Conservation (phyloP, 1,139 yeast species). For the Debaryomyces udenii region DNA sequence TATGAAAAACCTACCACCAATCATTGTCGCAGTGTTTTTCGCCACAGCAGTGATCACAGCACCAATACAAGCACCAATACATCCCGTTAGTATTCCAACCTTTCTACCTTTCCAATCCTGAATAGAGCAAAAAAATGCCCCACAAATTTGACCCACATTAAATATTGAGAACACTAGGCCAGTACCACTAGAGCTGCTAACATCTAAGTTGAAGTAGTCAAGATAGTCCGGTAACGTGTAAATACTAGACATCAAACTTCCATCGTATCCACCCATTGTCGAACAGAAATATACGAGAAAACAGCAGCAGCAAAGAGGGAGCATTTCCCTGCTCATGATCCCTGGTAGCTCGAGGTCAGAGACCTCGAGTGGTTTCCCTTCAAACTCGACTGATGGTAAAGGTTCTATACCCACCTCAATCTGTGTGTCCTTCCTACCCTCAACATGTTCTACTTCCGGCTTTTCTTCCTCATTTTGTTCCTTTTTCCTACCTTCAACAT, state of each 20-base stretch:
- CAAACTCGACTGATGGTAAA: conserved; percentile 2
- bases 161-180: conserved; percentile 25
- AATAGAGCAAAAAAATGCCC: conserved; percentile 22
- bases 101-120: conserved; percentile 25
- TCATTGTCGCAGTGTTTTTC: conserved; percentile 19
- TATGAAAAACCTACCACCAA: conserved; percentile 28
- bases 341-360: conserved; percentile 11
- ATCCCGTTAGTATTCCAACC: conserved; percentile 21
- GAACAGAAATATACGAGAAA: conserved; percentile 17
- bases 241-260: conserved; percentile 23
- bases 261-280: conserved; percentile 25
- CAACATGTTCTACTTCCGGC: conserved; percentile 1
- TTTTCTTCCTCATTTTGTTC: too few relatives aligned
- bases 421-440: background rate
- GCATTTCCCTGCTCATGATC: conserved; percentile 11
- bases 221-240: conserved; percentile 22
- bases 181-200: conserved; percentile 19
- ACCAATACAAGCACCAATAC: conserved; percentile 24
- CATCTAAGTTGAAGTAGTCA: conserved; percentile 17
- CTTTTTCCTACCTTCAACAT: too few relatives aligned
- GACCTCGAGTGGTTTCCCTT: background rate
- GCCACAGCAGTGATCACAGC: conserved; percentile 29
- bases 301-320: conserved; percentile 15
- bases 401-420: conserved; percentile 1
- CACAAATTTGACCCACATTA: conserved; percentile 22